These are phyloP conservation scores for Talaromyces sp. DNA, from an alignment of 2,329 filamentous ascomycete species.

Conservation along the genomic window DNA sequence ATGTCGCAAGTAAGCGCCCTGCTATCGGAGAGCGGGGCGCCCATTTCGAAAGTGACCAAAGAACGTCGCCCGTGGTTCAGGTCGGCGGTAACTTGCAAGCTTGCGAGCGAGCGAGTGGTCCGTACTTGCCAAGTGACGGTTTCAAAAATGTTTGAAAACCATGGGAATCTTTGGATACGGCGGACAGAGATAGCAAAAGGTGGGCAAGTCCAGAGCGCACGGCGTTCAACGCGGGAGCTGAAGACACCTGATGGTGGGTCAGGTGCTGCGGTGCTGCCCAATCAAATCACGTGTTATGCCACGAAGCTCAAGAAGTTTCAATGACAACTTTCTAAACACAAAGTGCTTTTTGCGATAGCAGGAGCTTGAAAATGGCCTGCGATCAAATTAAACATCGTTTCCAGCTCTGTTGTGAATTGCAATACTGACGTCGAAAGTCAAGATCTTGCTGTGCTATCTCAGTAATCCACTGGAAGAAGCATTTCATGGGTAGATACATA, in stretches of 20 bases:
- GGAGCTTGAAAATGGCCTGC: neutral
- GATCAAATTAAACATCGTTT: too few relatives aligned
- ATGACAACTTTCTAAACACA: too few relatives aligned
- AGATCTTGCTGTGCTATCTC: too few relatives aligned
- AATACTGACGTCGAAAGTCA: too few relatives aligned
- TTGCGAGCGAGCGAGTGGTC: neutral
- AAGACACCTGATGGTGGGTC: neutral
- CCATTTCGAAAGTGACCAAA: constrained; percentile 3
- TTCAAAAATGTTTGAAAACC: neutral
- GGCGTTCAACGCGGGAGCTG: constrained; percentile 4
- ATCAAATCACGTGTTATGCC: neutral
- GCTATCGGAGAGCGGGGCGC: constrained; percentile 6
- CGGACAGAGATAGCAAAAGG: neutral
- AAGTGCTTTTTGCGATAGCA: neutral
- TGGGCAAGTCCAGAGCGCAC: neutral
- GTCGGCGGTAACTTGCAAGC: constrained; percentile 5
- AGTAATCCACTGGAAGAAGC: too few relatives aligned
- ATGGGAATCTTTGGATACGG: neutral
- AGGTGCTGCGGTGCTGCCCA: neutral
- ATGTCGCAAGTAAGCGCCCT: constrained; percentile 11
- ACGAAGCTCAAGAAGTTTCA: neutral
- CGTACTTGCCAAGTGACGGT: neutral
- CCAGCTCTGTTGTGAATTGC: too few relatives aligned
- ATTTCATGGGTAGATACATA: too few relatives aligned
- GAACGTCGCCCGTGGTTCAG: neutral